Percentiles rank a stretch among this genome's conserved stretches.
Evolutionary conservation across 1,284 basidiomycete species (phyloP).

Genomic region (Agaricales sp.): DNA sequence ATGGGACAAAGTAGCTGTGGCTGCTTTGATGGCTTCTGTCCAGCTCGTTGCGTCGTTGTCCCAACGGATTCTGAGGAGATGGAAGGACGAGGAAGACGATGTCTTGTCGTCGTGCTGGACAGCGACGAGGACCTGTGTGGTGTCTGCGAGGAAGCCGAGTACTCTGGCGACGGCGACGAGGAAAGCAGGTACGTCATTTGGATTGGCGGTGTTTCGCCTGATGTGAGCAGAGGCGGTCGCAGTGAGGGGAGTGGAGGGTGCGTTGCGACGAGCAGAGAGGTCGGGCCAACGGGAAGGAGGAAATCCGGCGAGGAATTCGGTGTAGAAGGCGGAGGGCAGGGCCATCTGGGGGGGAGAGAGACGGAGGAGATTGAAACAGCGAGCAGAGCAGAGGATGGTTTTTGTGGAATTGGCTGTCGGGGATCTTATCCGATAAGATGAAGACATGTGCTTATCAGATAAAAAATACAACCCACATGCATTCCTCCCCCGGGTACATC

Average conservation of each 20-base stretch:
- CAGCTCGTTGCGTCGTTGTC: conserved; percentile 20
- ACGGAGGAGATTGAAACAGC: too few relatives aligned
- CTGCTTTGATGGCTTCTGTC: conserved; percentile 16
- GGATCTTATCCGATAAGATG: neutral
- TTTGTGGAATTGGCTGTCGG: too few relatives aligned
- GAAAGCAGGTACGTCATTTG: conserved; percentile 4
- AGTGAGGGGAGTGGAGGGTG: conserved; percentile 10
- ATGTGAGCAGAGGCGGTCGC: conserved; percentile 3
- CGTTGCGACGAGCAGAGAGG: conserved; percentile 21
- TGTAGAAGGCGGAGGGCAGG: neutral
- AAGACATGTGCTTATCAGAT: neutral
- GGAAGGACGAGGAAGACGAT: conserved; percentile 10
- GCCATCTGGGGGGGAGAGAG: neutral
- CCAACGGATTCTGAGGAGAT: conserved; percentile 28
- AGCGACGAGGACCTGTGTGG: conserved; percentile 28
- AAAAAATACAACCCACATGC: too few relatives aligned
- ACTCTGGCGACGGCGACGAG: conserved; percentile 23
- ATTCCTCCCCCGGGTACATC: too few relatives aligned
- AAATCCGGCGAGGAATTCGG: conserved; percentile 18
- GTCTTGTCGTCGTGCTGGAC: conserved; percentile 15
- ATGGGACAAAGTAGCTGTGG: conserved; percentile 14
- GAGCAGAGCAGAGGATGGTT: too few relatives aligned
- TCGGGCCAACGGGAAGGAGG: conserved; percentile 23
- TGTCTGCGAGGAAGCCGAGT: conserved; percentile 29
- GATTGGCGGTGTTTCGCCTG: neutral